These are phyloP conservation scores for Phytopythium aichiense DNA, from an alignment of 352 stramenopile species.

Conservation along the genomic window DNA sequence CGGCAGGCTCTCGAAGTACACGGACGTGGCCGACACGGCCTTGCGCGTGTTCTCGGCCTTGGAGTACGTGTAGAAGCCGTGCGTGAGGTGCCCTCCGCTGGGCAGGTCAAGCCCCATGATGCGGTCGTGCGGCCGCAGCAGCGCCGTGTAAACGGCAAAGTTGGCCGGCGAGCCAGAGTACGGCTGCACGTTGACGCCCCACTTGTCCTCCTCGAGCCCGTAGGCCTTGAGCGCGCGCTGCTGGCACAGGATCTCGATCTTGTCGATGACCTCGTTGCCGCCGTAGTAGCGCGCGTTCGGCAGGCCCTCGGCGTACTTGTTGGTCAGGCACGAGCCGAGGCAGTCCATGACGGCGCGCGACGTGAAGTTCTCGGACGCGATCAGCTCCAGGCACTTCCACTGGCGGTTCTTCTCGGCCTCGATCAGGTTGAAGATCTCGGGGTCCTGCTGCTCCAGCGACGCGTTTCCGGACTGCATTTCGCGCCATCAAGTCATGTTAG, in stretches of 20 bases:
- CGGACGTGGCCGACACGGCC: slow-evolving; percentile 98
- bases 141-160: slow-evolving; percentile 98
- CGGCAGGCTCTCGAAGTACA: slow-evolving; percentile 99
- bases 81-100: slow-evolving; percentile 97
- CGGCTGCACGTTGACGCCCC: slow-evolving; percentile 99
- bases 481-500: not conserved
- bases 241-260: slow-evolving; percentile 95
- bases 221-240: slow-evolving; percentile 93
- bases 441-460: slow-evolving; percentile 93
- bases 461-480: slow-evolving; percentile 51
- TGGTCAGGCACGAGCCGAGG: slow-evolving; percentile 97
- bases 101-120: slow-evolving; percentile 99
- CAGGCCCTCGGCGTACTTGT: slow-evolving; percentile 99
- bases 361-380: slow-evolving; percentile 99
- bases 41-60: slow-evolving; percentile 97
- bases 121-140: slow-evolving; percentile 97
- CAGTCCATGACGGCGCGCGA: slow-evolving; percentile 98
- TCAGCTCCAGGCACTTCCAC: slow-evolving; percentile 97
- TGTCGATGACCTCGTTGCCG: slow-evolving; percentile 97
- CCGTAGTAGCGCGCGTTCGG: slow-evolving; percentile 97
- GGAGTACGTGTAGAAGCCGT: slow-evolving; percentile 97
- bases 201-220: slow-evolving; percentile 90
- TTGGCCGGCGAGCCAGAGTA: slow-evolving; percentile 98
- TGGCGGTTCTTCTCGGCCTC: slow-evolving; percentile 98
- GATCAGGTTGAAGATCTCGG: slow-evolving; percentile 98